Base-by-base conservation (phyloP, 2,329 filamentous ascomycete genomes). In the Ampelomyces quisqualis region DNA sequence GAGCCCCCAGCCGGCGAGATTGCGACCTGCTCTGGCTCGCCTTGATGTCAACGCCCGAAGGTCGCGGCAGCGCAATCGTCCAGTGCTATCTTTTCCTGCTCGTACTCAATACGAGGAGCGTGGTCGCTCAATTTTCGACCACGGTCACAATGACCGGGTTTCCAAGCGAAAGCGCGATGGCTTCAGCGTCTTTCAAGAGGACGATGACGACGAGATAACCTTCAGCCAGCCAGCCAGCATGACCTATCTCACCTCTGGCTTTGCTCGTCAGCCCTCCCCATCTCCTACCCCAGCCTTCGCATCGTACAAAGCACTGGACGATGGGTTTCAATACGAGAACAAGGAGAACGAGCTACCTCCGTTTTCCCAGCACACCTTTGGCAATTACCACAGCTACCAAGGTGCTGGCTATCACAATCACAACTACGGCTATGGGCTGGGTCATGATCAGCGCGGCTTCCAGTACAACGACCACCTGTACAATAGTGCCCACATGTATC, bases 171-270 rank as follows among this genome's bases (percentile, higher is more conserved):
- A 68, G 45, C 58, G 60, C 13, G 38, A 23, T 14, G 38, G 31
- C 2, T 65, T 74, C 27, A 64, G 69, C 26, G 68, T 74, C 36
- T 72, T 70, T 46, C 65, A 71, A 31, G 70, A 73, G 26, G 65
- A 73, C 29, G 64, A 73, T 11, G 38, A 41, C 5, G 57, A 62
- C 10, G 56, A 63, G 4, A 43, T 57, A 17, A 40, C 62, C 5
- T 67, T 67, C 33, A 47, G 47, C 11, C 64, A 65, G 33, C 62
- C 67, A 21, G 57, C 56, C 5, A 47, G 37, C 21, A 57, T 68
- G 51, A 60, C 57, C 30, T 67, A 64, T 42, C 60, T 70, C 20
- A 68, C 62, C 7, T 57, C 66, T 27, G 58, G 58, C 7, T 65
- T 64, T 30, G 48, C 54, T 26, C 57, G 40, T 23, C 60, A 58